These are phyloP conservation scores for Dothiorella sarmentorum DNA, from an alignment of 2,329 filamentous ascomycete species.

Conservation along the genomic window DNA sequence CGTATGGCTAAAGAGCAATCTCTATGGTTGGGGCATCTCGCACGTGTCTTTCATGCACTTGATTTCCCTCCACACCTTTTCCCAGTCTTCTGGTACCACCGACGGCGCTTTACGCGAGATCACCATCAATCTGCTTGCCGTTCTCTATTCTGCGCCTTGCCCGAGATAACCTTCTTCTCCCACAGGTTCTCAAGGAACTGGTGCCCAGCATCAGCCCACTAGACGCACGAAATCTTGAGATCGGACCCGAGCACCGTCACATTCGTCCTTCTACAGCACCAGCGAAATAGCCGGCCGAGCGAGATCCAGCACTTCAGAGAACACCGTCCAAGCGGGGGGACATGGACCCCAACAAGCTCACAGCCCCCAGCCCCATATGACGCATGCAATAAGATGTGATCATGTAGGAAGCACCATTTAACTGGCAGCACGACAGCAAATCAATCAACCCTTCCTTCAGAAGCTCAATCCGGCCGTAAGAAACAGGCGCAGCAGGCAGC, in stretches of 20 bases:
- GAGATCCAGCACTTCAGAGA: background rate
- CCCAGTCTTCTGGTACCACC: background rate
- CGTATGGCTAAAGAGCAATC: background rate
- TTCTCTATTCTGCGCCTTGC: background rate
- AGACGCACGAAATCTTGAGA: background rate
- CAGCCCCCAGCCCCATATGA: background rate
- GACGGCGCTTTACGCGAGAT: slow-evolving; percentile 11
- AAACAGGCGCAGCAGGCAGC: background rate
- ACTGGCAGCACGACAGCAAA: background rate
- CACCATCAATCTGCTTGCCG: background rate
- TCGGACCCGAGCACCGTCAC: background rate
- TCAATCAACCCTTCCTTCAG: background rate
- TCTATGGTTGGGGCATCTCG: background rate
- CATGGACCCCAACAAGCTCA: background rate
- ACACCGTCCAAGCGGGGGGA: background rate
- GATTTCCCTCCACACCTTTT: background rate
- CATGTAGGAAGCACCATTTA: background rate
- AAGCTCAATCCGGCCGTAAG: background rate
- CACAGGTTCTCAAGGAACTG: background rate
- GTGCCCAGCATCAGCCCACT: background rate
- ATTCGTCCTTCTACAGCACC: background rate
- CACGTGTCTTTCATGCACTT: background rate
- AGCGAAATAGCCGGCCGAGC: background rate
- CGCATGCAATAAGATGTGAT: background rate
- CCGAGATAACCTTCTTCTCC: background rate